A percentile compares a stretch with the other conserved stretches of the same genome.
phyloP scores from a whole-genome alignment of 805 yeast genomes.

The Candida jianshihensis region DNA sequence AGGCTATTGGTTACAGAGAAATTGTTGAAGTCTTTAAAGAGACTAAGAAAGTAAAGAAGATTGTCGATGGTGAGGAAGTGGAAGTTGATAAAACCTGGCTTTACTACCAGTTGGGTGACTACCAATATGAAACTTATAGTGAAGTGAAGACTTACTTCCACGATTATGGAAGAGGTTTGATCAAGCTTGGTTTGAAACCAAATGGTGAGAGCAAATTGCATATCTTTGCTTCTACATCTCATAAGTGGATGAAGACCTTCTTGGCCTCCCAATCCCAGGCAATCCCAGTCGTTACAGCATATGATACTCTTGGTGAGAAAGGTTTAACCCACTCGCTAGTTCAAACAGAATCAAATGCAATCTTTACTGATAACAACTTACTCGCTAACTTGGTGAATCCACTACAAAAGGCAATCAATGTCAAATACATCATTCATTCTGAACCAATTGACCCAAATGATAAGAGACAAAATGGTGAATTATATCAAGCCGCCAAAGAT shows the following conservation, averaged over 20 bases:
- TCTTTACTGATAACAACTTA: conserved; percentile 79
- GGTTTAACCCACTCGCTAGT: conserved; percentile 82
- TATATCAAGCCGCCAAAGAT: conserved; percentile 48
- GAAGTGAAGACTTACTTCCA: conserved; percentile 46
- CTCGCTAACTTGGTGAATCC: conserved; percentile 66
- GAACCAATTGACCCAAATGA: conserved; percentile 57
- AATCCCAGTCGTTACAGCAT: conserved; percentile 90
- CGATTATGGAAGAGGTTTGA: conserved; percentile 67
- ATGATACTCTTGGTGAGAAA: conserved; percentile 86
- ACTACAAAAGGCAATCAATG: conserved; percentile 48
- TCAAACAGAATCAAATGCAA: conserved; percentile 71
- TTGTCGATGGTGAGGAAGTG: conserved; percentile 67
- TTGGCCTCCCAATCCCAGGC: conserved; percentile 71
- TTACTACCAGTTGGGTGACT: conserved; percentile 72
- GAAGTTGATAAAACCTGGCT: conserved; percentile 83
- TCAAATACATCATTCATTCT: conserved; percentile 66
- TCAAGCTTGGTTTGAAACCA: conserved; percentile 65
- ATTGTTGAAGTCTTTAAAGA: conserved; percentile 70
- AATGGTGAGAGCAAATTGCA: conserved; percentile 57
- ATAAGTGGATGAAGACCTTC: conserved; percentile 84
- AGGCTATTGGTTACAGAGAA: conserved; percentile 75
- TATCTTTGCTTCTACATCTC: conserved; percentile 83
- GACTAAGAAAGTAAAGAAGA: conserved; percentile 63
- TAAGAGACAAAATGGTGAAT: conserved; percentile 53
- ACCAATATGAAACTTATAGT: conserved; percentile 55